Conservation (phyloP, 2,329 filamentous ascomycete species). For the Colletotrichum eleusines region DNA sequence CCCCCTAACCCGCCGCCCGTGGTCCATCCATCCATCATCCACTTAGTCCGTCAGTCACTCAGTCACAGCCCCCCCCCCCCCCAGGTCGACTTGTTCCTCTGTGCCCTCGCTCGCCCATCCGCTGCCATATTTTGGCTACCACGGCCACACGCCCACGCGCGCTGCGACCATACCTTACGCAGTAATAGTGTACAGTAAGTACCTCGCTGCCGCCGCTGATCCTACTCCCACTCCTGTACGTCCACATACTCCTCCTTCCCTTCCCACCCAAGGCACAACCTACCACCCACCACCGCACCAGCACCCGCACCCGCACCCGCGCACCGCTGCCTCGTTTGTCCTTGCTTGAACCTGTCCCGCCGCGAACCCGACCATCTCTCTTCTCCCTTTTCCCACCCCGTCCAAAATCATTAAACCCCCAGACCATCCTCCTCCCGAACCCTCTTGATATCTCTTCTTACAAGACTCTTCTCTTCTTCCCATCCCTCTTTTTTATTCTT, state of each 20-base stretch:
- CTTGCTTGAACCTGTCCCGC: constrained; percentile 10
- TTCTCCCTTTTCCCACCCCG: constrained; percentile 46
- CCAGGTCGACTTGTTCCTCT: constrained; percentile 14
- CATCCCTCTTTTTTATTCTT: constrained; percentile 51
- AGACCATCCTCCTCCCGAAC: constrained; percentile 53
- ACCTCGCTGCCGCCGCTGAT: constrained; percentile 31
- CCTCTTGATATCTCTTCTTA: constrained; percentile 53
- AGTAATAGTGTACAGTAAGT: neutral
- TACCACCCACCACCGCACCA: constrained; percentile 10
- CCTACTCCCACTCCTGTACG: constrained; percentile 9
- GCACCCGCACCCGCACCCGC: constrained; percentile 12
- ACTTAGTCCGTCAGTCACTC: constrained; percentile 14
- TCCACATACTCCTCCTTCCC: constrained; percentile 17
- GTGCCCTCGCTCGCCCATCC: constrained; percentile 38
- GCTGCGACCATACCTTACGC: constrained; percentile 37
- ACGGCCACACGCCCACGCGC: constrained; percentile 35
- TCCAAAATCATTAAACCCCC: constrained; percentile 57
- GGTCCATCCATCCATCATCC: constrained; percentile 16
- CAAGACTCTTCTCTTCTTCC: constrained; percentile 56
- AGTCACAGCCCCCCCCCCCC: neutral
- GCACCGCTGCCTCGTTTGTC: constrained; percentile 18
- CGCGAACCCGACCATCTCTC: constrained; percentile 31
- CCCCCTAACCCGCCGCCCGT: neutral
- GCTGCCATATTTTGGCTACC: constrained; percentile 34
- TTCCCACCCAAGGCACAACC: constrained; percentile 22